phyloP scores from a whole-genome alignment of 306 rosid species.

The Quercus rubra region DNA sequence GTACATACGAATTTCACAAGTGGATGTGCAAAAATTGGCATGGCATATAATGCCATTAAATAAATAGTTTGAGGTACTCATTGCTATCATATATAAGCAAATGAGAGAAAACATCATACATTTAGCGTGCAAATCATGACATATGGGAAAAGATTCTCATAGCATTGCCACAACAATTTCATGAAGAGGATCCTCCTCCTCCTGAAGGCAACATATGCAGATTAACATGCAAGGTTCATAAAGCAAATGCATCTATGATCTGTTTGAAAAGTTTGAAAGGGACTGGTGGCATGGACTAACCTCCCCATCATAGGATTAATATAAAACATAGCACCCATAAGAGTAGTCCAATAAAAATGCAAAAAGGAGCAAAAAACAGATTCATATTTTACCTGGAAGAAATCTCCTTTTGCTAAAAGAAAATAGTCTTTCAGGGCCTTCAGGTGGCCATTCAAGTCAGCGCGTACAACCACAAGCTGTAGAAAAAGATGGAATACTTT shows the following conservation, averaged over 20 bases:
- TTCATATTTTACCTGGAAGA: conserved; percentile 76
- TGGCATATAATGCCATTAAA: background rate
- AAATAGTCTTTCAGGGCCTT: conserved; percentile 94
- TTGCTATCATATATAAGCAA: background rate
- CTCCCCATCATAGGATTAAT: background rate
- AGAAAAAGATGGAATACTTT: conserved; percentile 26
- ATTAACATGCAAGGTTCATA: background rate
- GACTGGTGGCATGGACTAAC: background rate
- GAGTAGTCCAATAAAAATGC: background rate
- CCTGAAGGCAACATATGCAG: background rate
- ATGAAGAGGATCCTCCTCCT: background rate
- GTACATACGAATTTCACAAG: background rate
- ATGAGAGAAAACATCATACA: background rate
- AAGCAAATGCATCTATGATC: background rate
- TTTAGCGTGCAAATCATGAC: background rate
- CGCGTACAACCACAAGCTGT: conserved; percentile 97
- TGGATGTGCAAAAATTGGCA: background rate
- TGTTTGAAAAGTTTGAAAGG: background rate
- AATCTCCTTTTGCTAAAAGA: conserved; percentile 96
- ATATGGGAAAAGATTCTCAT: background rate
- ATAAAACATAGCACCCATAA: background rate
- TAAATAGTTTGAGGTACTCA: background rate
- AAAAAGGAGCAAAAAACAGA: conserved; percentile 7
- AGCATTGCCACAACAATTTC: background rate
- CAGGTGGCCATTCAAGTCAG: conserved; percentile 94